Percentiles rank a stretch among this genome's conserved stretches.
Conservation (phyloP, 345 rosid species). For the Acer negundo region DNA sequence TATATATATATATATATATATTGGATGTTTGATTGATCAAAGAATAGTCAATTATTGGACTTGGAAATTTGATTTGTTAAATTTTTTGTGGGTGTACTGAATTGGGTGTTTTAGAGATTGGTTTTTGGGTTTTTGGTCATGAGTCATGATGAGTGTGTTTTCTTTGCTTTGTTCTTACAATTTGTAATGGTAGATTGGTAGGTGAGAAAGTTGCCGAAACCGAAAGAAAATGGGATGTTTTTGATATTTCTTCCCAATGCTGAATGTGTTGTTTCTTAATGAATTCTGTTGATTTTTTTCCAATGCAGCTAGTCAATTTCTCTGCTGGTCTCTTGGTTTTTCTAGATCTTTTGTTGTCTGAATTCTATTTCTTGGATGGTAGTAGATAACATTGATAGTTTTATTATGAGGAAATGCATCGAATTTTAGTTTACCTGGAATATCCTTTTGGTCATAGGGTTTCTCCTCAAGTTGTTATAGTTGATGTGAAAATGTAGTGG, state of each 20-base stretch:
- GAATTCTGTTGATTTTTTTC: not conserved
- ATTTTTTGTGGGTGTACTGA: not conserved
- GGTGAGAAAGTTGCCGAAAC: not conserved
- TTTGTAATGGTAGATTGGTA: not conserved
- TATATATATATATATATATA: not conserved
- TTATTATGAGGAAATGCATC: slow-evolving; percentile 8
- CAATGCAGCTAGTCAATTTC: not conserved
- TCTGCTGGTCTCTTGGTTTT: not conserved
- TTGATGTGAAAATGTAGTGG: not conserved
- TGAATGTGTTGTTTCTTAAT: not conserved
- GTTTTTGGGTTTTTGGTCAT: not conserved
- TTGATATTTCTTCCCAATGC: not conserved
- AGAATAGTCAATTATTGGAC: not conserved
- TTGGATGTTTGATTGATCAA: not conserved
- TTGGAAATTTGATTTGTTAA: not conserved
- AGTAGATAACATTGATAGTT: not conserved
- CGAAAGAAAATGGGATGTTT: not conserved
- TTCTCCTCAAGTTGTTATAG: not conserved
- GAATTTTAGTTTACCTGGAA: not conserved
- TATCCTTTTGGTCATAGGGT: not conserved
- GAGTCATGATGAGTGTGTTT: not conserved
- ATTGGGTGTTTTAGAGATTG: slow-evolving; percentile 2
- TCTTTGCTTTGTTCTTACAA: slow-evolving; percentile 11
- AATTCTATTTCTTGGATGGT: not conserved
- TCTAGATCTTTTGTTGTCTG: not conserved